Evolutionary conservation across 2,329 filamentous ascomycete genomes (phyloP).

Genomic region (Acephala macrosclerotiorum): DNA sequence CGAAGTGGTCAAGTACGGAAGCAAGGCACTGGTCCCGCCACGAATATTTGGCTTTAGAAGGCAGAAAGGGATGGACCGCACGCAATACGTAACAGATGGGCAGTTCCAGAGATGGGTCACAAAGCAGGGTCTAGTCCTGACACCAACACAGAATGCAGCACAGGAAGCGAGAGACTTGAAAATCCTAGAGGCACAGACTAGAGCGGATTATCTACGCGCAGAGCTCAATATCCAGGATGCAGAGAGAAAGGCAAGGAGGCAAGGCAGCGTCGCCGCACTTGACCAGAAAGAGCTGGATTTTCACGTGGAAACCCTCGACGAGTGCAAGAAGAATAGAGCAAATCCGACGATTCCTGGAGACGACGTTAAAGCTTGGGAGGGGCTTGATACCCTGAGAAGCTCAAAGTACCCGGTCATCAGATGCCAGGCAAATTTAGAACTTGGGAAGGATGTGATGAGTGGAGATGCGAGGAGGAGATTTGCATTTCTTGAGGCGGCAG

Average conservation of each 20-base stretch:
- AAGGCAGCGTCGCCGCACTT: background rate
- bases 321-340: background rate
- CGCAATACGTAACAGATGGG: too few species aligned
- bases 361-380: background rate
- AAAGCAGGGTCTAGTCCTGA: too few species aligned
- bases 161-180: background rate
- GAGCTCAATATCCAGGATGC: background rate
- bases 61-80: background rate
- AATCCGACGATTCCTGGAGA: background rate
- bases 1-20: background rate
- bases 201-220: background rate
- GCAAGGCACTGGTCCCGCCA: background rate
- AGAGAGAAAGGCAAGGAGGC: background rate
- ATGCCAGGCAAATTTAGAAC: background rate
- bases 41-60: background rate
- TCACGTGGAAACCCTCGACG: background rate
- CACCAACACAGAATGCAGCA: slow-evolving; percentile 58
- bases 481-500: background rate
- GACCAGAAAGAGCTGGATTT: background rate
- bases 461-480: background rate
- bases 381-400: background rate
- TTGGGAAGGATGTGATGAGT: background rate
- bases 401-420: background rate
- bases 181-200: background rate
- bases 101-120: too few species aligned